A percentile compares a stretch with the other conserved stretches of the same genome.
phyloP scores from a whole-genome alignment of 768 basidiomycete genomes.

The Tylopilus subfusipes region DNA sequence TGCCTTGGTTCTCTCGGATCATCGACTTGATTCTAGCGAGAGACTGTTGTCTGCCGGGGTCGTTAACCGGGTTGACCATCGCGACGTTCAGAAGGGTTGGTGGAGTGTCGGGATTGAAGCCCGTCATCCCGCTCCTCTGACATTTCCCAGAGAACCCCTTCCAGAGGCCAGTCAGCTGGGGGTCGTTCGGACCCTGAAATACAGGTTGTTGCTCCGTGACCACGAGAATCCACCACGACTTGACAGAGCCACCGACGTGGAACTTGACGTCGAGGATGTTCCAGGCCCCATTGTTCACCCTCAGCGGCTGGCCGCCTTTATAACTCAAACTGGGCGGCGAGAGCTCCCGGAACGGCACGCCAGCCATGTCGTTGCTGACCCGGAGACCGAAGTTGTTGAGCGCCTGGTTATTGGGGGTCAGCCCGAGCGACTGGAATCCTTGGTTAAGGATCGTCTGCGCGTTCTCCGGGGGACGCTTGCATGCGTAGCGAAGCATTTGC shows the following conservation, averaged over 20 bases:
- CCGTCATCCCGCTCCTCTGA: conserved; percentile 56
- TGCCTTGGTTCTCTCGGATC: conserved; percentile 33
- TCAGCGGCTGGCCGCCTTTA: conserved; percentile 38
- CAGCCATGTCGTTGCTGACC: conserved; percentile 56
- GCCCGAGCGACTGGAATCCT: conserved; percentile 59
- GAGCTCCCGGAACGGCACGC: conserved; percentile 64
- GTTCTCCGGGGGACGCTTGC: conserved; percentile 58
- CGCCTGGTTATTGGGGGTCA: conserved; percentile 38
- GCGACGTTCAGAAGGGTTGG: conserved; percentile 32
- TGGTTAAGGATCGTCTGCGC: conserved; percentile 52
- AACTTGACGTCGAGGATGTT: conserved; percentile 74
- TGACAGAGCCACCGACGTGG: conserved; percentile 47
- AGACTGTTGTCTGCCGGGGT: conserved; percentile 38
- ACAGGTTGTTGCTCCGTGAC: conserved; percentile 46
- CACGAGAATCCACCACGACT: conserved; percentile 65
- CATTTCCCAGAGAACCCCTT: conserved; percentile 56
- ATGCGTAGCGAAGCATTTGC: conserved; percentile 68
- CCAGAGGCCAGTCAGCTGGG: conserved; percentile 40
- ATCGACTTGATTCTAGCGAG: conserved; percentile 39
- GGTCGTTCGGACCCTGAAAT: conserved; percentile 36
- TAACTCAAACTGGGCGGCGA: conserved; percentile 58
- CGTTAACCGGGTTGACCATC: conserved; percentile 13
- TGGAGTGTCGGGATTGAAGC: conserved; percentile 46
- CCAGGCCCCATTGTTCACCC: conserved; percentile 64
- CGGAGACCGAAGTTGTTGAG: conserved; percentile 55